A percentile compares a stretch with the other conserved stretches of the same genome.
Evolutionary conservation across 306 rosid species (phyloP).

Genomic region (Biancaea sappan): DNA sequence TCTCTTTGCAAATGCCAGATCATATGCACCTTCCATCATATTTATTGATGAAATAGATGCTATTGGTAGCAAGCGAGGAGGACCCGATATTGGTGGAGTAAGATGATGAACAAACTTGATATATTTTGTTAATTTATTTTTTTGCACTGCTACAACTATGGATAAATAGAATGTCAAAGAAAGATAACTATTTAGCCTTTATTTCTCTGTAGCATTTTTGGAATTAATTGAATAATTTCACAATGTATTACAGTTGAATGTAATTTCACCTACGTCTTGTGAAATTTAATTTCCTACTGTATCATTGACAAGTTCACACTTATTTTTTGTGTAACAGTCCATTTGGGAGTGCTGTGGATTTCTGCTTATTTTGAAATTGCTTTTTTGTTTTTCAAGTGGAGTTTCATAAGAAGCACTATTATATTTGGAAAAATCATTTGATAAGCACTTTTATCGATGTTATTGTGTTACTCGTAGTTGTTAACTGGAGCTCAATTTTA

Average conservation of each 20-base stretch:
- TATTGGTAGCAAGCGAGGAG: slow-evolving; percentile 99
- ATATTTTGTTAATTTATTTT: too few relatives aligned
- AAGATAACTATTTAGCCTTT: slow-evolving; percentile 3
- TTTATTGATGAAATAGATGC: slow-evolving; percentile 99
- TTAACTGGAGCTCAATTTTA: too few relatives aligned
- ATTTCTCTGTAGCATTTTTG: slow-evolving; percentile 11
- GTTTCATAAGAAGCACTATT: too few relatives aligned
- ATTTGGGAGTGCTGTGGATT: too few relatives aligned
- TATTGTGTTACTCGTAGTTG: too few relatives aligned
- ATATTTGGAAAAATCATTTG: too few relatives aligned
- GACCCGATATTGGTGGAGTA: slow-evolving; percentile 99
- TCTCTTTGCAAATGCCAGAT: slow-evolving; percentile 87
- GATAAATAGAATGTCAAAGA: background rate
- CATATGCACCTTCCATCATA: slow-evolving; percentile 87
- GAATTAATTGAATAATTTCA: background rate
- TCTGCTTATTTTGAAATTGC: too few relatives aligned
- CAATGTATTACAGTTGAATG: slow-evolving; percentile 6
- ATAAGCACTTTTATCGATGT: too few relatives aligned
- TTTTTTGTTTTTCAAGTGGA: too few relatives aligned
- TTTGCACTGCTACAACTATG: background rate
- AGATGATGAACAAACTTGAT: slow-evolving; percentile 43
- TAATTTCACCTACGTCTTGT: background rate
- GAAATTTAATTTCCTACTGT: background rate
- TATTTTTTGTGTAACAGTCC: too few relatives aligned
- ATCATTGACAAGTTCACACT: background rate